Evolutionary conservation across 2,329 filamentous ascomycete species (phyloP), one percentile per base, ranked within the genome.

Genomic region (Cercospora sp.): DNA sequence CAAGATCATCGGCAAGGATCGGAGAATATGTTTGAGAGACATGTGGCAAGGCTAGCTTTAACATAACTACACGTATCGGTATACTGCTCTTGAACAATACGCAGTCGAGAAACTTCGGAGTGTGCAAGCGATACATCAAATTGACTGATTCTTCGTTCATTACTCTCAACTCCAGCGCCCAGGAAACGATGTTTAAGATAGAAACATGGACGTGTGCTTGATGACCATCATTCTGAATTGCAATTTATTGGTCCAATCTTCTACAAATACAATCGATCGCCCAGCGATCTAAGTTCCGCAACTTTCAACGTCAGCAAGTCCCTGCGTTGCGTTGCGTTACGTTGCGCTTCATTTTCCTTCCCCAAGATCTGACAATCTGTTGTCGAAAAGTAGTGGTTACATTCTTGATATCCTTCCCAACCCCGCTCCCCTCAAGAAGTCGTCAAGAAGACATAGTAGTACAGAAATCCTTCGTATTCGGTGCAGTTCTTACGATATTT

Each of bases 1-100:
- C 28, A 5, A 23, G 60, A 51, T 63, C 42, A 33, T 53, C 30
- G 60, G 60, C 45, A 36, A 51, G 40, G 42, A 53, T 63, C 60
- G 60, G 26, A 55, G 60, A 53, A 63, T 23, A 63, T 63, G 48
- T 55, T n/a, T 55, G 48, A 45, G 6, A 31, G 16, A 16, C 23
- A 48, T 55, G 48, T 55, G 48, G 48, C 23, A 55, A 28, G 23
- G 48, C 48, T 61, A 45, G 36, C 36, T 51, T 30, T 53, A 53
- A 31, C 18, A 30, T 45, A n/a, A 63, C 60, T 13, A 51, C 60
- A 53, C n/a, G 23, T 16, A 31, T 53, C 16, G 18, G 3, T 7
- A 16, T 3, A 23, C 7, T 26, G 20, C 4, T 26, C 48, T 55
- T 16, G 23, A n/a, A n/a, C 36, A n/a, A 3, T 42, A 5, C 16